These are phyloP conservation scores for Scedosporium dehoogii DNA, from an alignment of 2,329 filamentous ascomycete species.

Conservation along the genomic window DNA sequence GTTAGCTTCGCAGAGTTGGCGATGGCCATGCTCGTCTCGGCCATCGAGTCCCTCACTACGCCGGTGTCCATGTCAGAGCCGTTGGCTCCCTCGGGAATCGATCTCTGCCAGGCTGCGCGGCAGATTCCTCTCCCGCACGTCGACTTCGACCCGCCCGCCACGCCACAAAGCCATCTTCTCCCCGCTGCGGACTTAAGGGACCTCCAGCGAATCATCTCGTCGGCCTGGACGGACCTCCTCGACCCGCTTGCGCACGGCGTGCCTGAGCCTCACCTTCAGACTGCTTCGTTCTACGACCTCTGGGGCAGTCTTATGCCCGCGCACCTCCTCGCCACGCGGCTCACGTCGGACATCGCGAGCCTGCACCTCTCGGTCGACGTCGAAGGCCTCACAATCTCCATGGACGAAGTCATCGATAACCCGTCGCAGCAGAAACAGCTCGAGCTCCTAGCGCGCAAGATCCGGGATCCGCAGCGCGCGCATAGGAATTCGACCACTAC, in stretches of 20 bases:
- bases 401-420: constrained; percentile 39
- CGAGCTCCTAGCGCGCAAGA: constrained; percentile 23
- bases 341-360: constrained; percentile 32
- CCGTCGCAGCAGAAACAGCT: constrained; percentile 40
- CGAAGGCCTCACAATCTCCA: constrained; percentile 27
- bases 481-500: not conserved
- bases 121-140: constrained; percentile 30
- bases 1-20: constrained; percentile 31
- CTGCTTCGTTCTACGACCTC: constrained; percentile 40
- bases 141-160: constrained; percentile 14
- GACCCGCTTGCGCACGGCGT: constrained; percentile 27
- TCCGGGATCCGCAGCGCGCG: not conserved
- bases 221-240: constrained; percentile 35
- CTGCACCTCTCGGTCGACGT: constrained; percentile 10
- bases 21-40: constrained; percentile 33
- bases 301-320: constrained; percentile 40
- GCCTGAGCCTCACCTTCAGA: constrained; percentile 29
- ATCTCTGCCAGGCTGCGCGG: constrained; percentile 24
- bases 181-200: constrained; percentile 27
- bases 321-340: constrained; percentile 31
- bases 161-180: constrained; percentile 19
- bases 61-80: not conserved
- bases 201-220: constrained; percentile 30
- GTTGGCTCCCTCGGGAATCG: constrained; percentile 30
- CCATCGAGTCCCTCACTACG: constrained; percentile 34